phyloP scores from a whole-genome alignment of 345 rosid species.

The Eucalyptus viminalis region DNA sequence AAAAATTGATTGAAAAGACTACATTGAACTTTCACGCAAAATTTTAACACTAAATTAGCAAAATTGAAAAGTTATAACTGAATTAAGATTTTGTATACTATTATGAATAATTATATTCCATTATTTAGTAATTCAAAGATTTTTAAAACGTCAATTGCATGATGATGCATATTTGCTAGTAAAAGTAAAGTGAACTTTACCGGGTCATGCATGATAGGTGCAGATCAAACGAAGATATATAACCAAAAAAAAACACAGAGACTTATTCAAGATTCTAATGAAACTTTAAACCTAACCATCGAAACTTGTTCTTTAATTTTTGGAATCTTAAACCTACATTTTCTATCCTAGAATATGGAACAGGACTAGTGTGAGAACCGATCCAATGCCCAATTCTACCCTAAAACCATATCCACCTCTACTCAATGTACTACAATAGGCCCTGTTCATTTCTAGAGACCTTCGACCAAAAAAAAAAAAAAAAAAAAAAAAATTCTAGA shows the following conservation, averaged over 20 bases:
- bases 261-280: no score
- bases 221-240: neutral
- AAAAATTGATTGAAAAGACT: neutral
- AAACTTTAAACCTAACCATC: no score
- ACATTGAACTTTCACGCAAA: neutral
- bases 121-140: neutral
- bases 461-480: neutral
- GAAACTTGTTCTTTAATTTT: no score
- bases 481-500: no score
- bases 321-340: neutral
- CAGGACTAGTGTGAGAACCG: fast-evolving
- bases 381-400: neutral
- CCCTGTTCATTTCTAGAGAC: neutral
- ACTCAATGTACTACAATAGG: neutral
- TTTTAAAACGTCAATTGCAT: neutral
- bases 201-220: neutral
- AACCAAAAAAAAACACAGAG: neutral
- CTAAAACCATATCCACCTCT: neutral
- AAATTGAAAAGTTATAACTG: neutral
- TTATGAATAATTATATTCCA: neutral
- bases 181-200: neutral
- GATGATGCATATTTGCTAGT: neutral
- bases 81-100: neutral
- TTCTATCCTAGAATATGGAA: no score
- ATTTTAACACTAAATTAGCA: neutral